These are phyloP conservation scores for Cladobotryum protrusum DNA, from an alignment of 2,329 filamentous ascomycete species.

Conservation along the genomic window DNA sequence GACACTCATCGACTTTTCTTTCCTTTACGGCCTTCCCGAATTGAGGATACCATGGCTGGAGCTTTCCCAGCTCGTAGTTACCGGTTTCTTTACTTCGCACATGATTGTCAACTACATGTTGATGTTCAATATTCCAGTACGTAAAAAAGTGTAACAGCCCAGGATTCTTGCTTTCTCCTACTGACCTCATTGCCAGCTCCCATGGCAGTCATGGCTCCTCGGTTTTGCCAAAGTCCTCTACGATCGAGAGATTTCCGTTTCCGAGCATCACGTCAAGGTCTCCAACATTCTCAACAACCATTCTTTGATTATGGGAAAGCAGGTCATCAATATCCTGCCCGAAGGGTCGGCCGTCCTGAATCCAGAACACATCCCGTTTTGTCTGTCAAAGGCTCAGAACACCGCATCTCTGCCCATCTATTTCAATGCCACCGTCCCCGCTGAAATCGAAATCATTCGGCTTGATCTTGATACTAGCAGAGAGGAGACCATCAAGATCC, in stretches of 20 bases:
- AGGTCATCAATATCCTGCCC: slow-evolving; percentile 95
- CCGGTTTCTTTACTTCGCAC: slow-evolving; percentile 65
- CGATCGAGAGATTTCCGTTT: slow-evolving; percentile 87
- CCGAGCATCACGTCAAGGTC: slow-evolving; percentile 87
- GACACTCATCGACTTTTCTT: slow-evolving; percentile 78
- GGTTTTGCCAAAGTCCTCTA: slow-evolving; percentile 75
- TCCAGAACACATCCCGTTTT: slow-evolving; percentile 73
- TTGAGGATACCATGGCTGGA: slow-evolving; percentile 95
- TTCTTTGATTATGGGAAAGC: slow-evolving; percentile 88
- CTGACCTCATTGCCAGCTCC: slow-evolving; percentile 44
- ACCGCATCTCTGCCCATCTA: slow-evolving; percentile 70
- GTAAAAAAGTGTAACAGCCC: slow-evolving; percentile 20
- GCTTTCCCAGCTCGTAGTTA: slow-evolving; percentile 70
- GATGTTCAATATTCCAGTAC: slow-evolving; percentile 83
- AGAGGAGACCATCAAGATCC: slow-evolving; percentile 74
- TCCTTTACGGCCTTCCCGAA: slow-evolving; percentile 79
- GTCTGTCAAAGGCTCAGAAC: slow-evolving; percentile 60
- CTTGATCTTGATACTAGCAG: slow-evolving; percentile 75
- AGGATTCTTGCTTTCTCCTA: background rate
- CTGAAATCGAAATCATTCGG: slow-evolving; percentile 81
- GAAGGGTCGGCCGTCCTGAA: slow-evolving; percentile 93
- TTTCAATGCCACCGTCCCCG: slow-evolving; percentile 89
- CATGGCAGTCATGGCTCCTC: slow-evolving; percentile 66
- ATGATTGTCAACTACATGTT: slow-evolving; percentile 72
- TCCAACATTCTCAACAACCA: slow-evolving; percentile 84